Evolutionary conservation across 106 monocot species (phyloP), one percentile per base, ranked within the genome.

Genomic region (Dendrobium nobile): DNA sequence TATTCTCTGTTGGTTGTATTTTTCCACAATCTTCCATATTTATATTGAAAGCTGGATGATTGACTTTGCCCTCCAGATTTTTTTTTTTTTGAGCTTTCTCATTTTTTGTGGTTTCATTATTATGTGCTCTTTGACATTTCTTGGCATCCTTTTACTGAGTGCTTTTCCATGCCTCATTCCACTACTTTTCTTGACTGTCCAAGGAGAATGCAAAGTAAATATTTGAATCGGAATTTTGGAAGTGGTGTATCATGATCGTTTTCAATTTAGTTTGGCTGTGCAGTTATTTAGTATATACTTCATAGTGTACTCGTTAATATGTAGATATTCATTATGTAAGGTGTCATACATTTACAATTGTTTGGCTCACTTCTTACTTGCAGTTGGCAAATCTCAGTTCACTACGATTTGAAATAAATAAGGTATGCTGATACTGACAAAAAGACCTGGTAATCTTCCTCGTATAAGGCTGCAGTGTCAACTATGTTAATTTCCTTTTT

Each of bases 301-400:
- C 33, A 31, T 70, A 40, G 33, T 7, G 13, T 70, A 15, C 22
- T n/a, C 24, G 31, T 70, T 28, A 31, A 70, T 11, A 37, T 28
- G 20, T 37, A 13, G 13, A 33, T 37, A 70, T 70, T 37, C 33
- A 31, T 31, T 70, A 70, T 70, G 0, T 70, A 9, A 2, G 33
- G 33, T 64, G 7, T 1, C 33, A 37, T 70, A 24, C 37, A 33
- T 33, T 70, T 37, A 33, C 70, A 64, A 4, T 70, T 28, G 33
- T 37, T 33, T 64, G 64, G 64, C 10, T 70, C 33, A 37, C 11
- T 58, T 58, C 31, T 13, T 8, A n/a, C 65, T 65, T 86, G 73
- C 85, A 93, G 93, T 87, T 86, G 48, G 82, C 75, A 28, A 72
- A 77, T 85, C 55, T 80, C 80, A 80, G 48, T 80, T 72, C 82